Base-by-base conservation (phyloP, 768 basidiomycete species). In the Holtermanniella nyarrowii region DNA sequence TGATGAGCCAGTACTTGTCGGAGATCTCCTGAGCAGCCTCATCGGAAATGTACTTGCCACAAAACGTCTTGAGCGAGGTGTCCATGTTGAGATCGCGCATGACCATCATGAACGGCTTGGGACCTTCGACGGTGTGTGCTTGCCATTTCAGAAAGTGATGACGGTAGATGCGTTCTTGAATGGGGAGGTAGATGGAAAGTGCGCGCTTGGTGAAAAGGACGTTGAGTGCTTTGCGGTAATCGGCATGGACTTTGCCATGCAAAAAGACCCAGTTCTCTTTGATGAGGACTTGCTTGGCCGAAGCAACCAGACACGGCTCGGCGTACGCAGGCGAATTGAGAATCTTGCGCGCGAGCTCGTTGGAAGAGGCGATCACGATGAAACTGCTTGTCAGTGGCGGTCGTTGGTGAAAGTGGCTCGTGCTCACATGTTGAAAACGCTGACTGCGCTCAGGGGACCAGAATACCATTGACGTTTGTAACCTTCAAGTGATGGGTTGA, bases 231-330 rank as follows among this genome's bases (percentile, higher is more conserved):
- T 85, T 85, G 54, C 95, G 86, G 72, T 95, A 99, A 21, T 93
- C 88, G 51, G 90, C 83, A 66, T 99, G 93, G 3, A 75, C 78
- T 74, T 89, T 96, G 21, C 93, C 93, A 48, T 81, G 93, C 40
- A 97, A 77, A 76, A 99, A 99, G n/a, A 99, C 93, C 89, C 89
- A 95, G 74, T 93, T 95, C 27, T 90, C 85, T 1, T 84, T 77
- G 47, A 79, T 77, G 42, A 99, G 78, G 51, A 99, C 76, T 50
- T 82, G 76, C 73, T 93, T 95, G 26, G 88, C 95, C 4, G 88
- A 85, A 59, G 88, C 77, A 24, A 96, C 89, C 16, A 99, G 81
- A 67, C 88, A 93, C 0, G 95, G 95, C 70, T 96, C 91, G 23
- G 95, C 86, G 61, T 86, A 82, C 7, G 74, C 79, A 0, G 95